Conservation (phyloP, 2,329 filamentous ascomycete genomes). For the Sporothrix curviconia region DNA sequence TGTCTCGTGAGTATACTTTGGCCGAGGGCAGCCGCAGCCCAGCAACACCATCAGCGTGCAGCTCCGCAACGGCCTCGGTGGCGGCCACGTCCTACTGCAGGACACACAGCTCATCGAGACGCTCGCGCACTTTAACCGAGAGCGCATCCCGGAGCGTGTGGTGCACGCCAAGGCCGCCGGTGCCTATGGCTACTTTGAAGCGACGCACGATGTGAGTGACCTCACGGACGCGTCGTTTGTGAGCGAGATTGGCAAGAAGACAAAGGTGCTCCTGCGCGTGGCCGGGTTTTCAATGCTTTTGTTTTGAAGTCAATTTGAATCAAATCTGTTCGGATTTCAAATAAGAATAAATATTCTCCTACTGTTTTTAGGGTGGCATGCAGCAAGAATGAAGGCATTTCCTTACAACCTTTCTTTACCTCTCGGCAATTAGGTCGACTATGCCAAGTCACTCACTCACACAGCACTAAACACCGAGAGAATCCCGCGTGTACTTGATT, state of each 20-base stretch:
- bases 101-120: constrained; percentile 60
- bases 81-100: constrained; percentile 54
- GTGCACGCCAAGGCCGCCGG: constrained; percentile 24
- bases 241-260: constrained; percentile 32
- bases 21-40: not conserved
- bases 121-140: constrained; percentile 46
- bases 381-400: too few species aligned
- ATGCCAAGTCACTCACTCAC: too few species aligned
- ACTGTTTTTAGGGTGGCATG: too few species aligned
- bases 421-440: too few species aligned
- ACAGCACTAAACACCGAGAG: not conserved
- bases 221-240: constrained; percentile 15
- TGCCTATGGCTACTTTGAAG: constrained; percentile 23
- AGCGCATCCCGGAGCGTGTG: constrained; percentile 22
- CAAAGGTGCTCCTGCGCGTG: constrained; percentile 62
- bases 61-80: constrained; percentile 17
- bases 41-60: not conserved
- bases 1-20: not conserved
- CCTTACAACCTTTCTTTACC: too few species aligned
- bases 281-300: too few species aligned
- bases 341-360: too few species aligned
- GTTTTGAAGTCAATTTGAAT: too few species aligned
- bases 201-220: constrained; percentile 19
- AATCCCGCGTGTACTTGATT: not conserved
- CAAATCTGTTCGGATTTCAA: too few species aligned